Conservation (phyloP, 768 basidiomycete species). For the Pulveroboletus frians region DNA sequence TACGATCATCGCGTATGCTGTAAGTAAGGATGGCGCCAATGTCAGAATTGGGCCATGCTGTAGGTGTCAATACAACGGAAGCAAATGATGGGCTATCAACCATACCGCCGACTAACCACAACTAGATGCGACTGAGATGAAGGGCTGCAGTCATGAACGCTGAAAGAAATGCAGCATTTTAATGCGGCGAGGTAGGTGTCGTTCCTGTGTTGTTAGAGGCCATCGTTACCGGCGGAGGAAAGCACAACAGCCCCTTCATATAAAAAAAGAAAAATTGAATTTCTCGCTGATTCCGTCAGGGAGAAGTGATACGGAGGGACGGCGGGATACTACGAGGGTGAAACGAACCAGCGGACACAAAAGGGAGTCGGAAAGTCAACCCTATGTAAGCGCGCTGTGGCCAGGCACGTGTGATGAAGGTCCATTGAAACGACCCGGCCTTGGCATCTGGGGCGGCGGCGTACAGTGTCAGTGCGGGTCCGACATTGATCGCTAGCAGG, state of each 20-base stretch:
- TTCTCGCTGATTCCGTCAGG: slow-evolving; percentile 1
- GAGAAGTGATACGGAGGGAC: not conserved
- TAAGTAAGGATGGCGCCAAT: not conserved
- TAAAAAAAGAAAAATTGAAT: not conserved
- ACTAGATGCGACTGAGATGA: not conserved
- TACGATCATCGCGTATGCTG: not conserved
- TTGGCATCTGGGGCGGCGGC: not conserved
- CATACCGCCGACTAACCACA: not conserved
- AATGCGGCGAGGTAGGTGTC: slow-evolving; percentile 4
- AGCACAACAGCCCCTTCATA: slow-evolving; percentile 1
- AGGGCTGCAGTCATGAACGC: not conserved
- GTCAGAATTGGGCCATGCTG: slow-evolving; percentile 12
- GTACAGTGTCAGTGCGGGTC: not conserved
- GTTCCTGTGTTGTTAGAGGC: slow-evolving; percentile 1
- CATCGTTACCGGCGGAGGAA: slow-evolving; percentile 13
- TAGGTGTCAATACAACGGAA: not conserved
- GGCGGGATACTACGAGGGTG: not conserved
- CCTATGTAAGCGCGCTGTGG: not conserved
- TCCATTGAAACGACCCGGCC: slow-evolving; percentile 8
- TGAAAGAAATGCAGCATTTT: not conserved
- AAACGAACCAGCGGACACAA: slow-evolving; percentile 8
- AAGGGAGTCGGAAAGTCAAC: not conserved
- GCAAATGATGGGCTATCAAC: not conserved
- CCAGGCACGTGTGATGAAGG: slow-evolving; percentile 10
- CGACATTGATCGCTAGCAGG: not conserved